Evolutionary conservation across 2,329 filamentous ascomycete species (phyloP), one percentile per base, ranked within the genome.

Genomic region (Pezicula carpinea): DNA sequence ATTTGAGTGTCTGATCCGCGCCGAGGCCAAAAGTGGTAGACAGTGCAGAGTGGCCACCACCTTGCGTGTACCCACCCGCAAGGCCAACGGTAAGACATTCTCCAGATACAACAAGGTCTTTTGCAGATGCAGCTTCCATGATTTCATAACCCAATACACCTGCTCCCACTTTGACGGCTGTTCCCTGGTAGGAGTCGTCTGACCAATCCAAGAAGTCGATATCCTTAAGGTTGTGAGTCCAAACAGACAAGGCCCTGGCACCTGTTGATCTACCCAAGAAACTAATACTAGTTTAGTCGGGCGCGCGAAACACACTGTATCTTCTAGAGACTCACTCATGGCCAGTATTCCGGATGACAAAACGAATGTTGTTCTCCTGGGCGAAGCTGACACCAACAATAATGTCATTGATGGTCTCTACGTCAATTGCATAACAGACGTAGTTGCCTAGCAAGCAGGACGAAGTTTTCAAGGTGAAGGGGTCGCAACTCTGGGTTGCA

Each of bases 41-140:
- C 1, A 84, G 63, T 1, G 76, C 59, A 0, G 72, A 75, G 59
- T 85, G 81, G 0, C 82, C 82, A 1, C 77, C 81, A 0, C 79
- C 80, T 19, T 79, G 77, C 3, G 73, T 67, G 41, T 79, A 85
- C 0, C 81, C 82, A 35, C 52, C 53, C 19, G 48, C 46, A 18
- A 51, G 32, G 10, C 49, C 46, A 21, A 55, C 52, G 4, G 78
- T 80, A 0, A 78, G 66, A 0, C 76, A 74, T 70, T 73, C 6
- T 70, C 70, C 3, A 77, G 79, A 0, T 3, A 80, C 62, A 2
- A 69, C 66, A 69, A 67, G 15, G 75, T 62, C 40, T 70, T 68
- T 45, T 67, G 54, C 2, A 63, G 55, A 41, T 72, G 64, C 0
- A 74, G 68, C 3, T 65, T 63, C 1, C 63, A 56, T 52, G 76